Base-by-base conservation (phyloP, 805 yeast genomes). In the Sugiyamaella lignohabitans region DNA sequence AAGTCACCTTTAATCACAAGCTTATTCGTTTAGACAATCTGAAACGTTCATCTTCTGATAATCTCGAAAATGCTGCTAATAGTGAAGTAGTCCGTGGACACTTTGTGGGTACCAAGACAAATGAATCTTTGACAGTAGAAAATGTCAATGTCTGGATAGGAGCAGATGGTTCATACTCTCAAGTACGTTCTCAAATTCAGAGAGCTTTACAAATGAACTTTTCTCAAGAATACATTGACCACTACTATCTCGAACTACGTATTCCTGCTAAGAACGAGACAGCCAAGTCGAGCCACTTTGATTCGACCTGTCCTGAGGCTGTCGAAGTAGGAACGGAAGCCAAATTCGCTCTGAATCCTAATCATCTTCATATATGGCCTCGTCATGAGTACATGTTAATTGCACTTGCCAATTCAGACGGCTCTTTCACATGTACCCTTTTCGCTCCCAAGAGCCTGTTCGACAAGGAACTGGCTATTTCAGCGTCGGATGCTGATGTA, bases 301-400 rank as follows among this genome's bases (percentile, higher is more conserved):
- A 27, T 27, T 27, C 32, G 14, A 8, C 32, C 8, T 27, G 32
- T 27, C 21, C 38, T 14, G 21, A 17, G 6, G 8, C 24, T 21
- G 30, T 17, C 8, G 14, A 19, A 11, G 57, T 59, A 3, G 48
- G 53, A 22, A 57, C 56, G 3, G 58, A 52, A 19, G 52, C 50
- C 19, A 58, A 68, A 19, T 84, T 79, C 57, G 66, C 69, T 16
- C 68, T 84, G 19, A 78, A 80, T 53, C 81, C 88, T 5, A 79
- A 86, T 64, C 87, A 86, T 61, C 71, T 89, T 43, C 97, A 89
- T 59, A 86, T 89, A 40, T 89, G 97, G 97, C 97, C 97, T 3
- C 71, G 96, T 40, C 77, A 80, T 49, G 73, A 84, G 45, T 86
- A 71, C 61, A 89, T 89, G 97, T 73, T 89, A 55, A 89, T 89